These are phyloP conservation scores for Alliaria petiolata DNA, from an alignment of 345 rosid species.

Conservation along the genomic window DNA sequence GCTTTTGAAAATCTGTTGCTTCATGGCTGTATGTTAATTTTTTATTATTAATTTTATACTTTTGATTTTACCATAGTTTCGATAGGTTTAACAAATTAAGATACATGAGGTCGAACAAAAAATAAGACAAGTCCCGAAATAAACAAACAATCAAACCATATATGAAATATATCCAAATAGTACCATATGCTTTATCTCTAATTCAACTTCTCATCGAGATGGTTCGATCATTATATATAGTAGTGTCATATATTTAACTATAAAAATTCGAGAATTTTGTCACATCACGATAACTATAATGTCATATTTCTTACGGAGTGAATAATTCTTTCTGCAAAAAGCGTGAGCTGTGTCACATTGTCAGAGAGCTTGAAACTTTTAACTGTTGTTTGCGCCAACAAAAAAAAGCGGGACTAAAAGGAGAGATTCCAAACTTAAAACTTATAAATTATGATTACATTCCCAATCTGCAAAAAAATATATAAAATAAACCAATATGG, in stretches of 20 bases:
- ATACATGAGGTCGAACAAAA: background rate
- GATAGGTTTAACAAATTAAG: background rate
- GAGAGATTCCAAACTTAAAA: background rate
- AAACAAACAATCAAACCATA: too few relatives aligned
- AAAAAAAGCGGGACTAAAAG: background rate
- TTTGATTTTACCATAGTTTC: background rate
- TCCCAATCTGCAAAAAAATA: background rate
- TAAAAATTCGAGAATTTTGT: background rate
- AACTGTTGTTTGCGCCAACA: background rate
- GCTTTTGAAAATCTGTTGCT: conserved; percentile 22
- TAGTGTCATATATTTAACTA: background rate
- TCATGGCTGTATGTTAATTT: background rate
- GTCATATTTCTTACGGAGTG: background rate
- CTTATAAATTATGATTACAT: background rate
- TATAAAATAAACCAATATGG: background rate
- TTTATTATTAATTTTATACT: background rate
- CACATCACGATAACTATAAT: background rate
- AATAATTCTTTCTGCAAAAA: background rate
- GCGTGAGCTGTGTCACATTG: conserved; percentile 3
- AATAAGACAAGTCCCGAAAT: background rate
- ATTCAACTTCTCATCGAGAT: background rate
- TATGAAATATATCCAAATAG: too few relatives aligned
- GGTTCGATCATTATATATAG: background rate
- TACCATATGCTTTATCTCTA: background rate
- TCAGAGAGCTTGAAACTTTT: background rate